Conservation (phyloP, 768 basidiomycete genomes). For the Lactarius vividus region DNA sequence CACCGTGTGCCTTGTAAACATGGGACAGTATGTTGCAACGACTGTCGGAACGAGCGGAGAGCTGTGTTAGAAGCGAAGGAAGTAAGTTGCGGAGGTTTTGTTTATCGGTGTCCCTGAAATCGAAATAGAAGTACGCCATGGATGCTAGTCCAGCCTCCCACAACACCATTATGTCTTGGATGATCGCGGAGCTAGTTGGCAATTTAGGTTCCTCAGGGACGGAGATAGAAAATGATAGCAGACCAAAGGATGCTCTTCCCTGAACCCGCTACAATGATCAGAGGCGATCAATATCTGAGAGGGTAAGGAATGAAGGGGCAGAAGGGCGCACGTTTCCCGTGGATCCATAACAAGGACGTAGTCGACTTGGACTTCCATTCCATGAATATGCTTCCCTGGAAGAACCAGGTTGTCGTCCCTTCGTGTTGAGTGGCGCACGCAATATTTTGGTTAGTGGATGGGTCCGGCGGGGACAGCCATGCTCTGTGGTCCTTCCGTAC, state of each 20-base stretch:
- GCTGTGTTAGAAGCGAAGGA: background rate
- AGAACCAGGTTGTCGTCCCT: background rate
- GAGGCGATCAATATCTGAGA: background rate
- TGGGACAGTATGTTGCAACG: background rate
- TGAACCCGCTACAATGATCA: background rate
- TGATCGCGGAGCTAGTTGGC: constrained; percentile 2
- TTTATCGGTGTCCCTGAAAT: background rate
- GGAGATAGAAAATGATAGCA: background rate
- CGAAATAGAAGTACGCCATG: constrained; percentile 2
- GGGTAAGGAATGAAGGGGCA: background rate
- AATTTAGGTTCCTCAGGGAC: background rate
- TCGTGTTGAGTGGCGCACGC: background rate
- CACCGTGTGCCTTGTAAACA: background rate
- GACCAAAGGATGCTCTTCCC: constrained; percentile 3
- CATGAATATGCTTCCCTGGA: background rate
- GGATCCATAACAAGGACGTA: constrained; percentile 6
- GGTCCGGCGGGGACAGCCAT: background rate
- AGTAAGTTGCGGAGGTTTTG: background rate
- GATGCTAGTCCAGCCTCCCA: background rate
- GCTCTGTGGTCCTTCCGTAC: background rate
- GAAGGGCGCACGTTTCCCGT: constrained; percentile 1
- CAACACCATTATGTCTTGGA: background rate
- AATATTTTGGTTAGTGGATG: background rate
- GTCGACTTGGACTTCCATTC: background rate
- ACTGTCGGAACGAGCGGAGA: background rate